Percentiles rank a stretch among this genome's conserved stretches.
Evolutionary conservation across 192 early-diverging fungal species (phyloP).

Genomic region (Coemansia umbellata): DNA sequence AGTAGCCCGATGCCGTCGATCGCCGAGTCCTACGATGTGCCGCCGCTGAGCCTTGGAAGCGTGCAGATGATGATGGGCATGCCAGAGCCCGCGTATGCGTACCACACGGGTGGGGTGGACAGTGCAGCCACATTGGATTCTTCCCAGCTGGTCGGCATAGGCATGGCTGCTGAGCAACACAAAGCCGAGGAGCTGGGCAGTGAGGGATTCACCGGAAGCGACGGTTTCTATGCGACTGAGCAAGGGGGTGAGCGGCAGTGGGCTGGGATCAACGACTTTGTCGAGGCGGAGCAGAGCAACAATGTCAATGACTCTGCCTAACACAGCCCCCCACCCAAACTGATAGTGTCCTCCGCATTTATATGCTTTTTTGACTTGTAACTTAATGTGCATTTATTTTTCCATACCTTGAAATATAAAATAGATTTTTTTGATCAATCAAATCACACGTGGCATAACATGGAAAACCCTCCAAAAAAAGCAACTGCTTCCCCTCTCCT

Average conservation of each 20-base stretch:
- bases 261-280: constrained; percentile 9
- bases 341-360: no score
- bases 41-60: constrained; percentile 12
- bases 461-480: neutral
- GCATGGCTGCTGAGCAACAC: no score
- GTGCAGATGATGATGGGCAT: constrained; percentile 12
- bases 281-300: neutral
- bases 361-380: no score
- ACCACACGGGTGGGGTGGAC: no score
- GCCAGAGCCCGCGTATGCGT: neutral
- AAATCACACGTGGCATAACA: neutral
- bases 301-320: neutral
- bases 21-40: constrained; percentile 9
- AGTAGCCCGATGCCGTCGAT: constrained; percentile 14
- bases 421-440: neutral
- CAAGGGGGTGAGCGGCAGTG: no score
- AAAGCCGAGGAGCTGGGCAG: no score
- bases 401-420: neutral
- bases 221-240: constrained; percentile 7
- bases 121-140: no score
- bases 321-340: no score
- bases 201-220: no score
- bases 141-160: no score
- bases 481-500: neutral
- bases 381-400: neutral